Evolutionary conservation across 2,329 filamentous ascomycete species (phyloP), one percentile per base, ranked within the genome.

Genomic region (Alternaria hordeiaustralica): DNA sequence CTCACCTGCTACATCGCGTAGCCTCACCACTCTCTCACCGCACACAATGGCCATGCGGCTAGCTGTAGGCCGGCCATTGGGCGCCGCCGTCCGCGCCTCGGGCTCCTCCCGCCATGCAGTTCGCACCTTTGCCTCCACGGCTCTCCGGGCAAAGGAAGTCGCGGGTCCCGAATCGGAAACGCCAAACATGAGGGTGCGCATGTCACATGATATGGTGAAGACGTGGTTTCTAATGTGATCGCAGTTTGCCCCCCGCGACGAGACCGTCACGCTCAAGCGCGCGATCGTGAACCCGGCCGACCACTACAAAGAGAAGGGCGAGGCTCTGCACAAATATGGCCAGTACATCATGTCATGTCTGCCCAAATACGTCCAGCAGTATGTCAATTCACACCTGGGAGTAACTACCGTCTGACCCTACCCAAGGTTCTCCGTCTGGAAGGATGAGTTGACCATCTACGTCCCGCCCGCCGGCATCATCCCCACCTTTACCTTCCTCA

Each of bases 301-400:
- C 87, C 97, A 96, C 83, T 96, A 94, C 83, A 87, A 91, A 80
- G 90, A 92, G 79, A 96, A 95, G 84, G 89, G 92, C 72, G 92
- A 97, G 71, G 88, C 90, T 78, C 86, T 98, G 79, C 96, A 99
- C 86, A 91, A 90, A 77, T 99, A 99, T 79, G 96, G 96, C 76
- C 90, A 96, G 78, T 99, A 97, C 88, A 85, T 99, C 77, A 95
- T 99, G 89, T 94, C 94, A 72, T 97, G 93, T 82, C 84, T 99
- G 78, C 96, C 96, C 75, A 98, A 97, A 86, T 97, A 97, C 83
- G 89, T 99, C 75, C 96, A 99, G 85, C 96, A 99, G 84, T 84
- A 77, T 33, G 80, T 63, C 20, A 50, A n/a, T 23, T 10, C 15
- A 43, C 18, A 15, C 18, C 13, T 11, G 4, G 5, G 11, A 18